Evolutionary conservation across 352 stramenopile species (phyloP).

Genomic region (Globisporangium emineosum): DNA sequence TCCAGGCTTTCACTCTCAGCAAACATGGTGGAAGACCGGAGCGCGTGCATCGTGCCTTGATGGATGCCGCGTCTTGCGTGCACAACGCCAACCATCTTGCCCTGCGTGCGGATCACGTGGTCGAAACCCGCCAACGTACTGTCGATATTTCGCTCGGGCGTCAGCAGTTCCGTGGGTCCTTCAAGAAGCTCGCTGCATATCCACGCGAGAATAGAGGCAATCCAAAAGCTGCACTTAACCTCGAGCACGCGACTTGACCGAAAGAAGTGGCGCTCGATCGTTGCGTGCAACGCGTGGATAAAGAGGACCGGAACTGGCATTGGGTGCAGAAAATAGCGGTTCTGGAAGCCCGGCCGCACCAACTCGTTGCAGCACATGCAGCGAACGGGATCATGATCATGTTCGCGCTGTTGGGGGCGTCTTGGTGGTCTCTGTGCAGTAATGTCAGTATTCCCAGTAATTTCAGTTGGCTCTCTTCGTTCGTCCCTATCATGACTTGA

Average conservation of each 20-base stretch:
- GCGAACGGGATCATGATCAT: neutral
- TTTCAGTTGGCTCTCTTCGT: neutral
- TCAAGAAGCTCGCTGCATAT: neutral
- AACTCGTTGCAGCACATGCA: neutral
- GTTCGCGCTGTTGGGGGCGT: neutral
- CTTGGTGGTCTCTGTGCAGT: neutral
- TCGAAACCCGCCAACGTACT: neutral
- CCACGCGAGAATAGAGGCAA: neutral
- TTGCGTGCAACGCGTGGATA: neutral
- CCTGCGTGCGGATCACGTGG: neutral
- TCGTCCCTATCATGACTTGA: neutral
- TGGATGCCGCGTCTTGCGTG: neutral
- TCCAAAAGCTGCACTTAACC: neutral
- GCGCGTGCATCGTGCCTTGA: neutral
- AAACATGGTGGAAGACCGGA: neutral
- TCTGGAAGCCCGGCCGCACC: neutral
- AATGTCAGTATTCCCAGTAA: neutral
- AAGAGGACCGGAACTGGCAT: neutral
- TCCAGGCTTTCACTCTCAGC: neutral
- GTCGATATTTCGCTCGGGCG: neutral
- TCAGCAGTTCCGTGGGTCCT: neutral
- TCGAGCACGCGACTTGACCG: neutral
- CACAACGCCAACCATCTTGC: neutral
- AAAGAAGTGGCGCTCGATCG: slow-evolving; percentile 1
- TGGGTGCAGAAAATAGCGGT: neutral